phyloP scores from a whole-genome alignment of 164 flowering plant genomes.

The Liquidambar formosana region DNA sequence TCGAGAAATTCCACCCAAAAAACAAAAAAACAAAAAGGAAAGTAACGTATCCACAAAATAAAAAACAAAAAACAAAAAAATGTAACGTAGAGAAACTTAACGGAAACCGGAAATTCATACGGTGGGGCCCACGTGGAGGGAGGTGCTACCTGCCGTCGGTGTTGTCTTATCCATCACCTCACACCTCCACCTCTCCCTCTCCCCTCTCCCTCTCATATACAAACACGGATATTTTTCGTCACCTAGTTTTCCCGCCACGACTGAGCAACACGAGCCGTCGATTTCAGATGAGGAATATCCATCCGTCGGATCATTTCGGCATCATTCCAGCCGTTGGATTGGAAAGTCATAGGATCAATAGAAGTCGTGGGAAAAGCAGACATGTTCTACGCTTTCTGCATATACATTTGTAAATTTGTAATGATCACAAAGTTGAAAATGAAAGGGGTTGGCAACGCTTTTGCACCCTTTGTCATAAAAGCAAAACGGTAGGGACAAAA shows the following conservation, averaged over 20 bases:
- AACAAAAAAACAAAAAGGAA: too few species aligned
- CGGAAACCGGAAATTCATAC: slow-evolving; percentile 23
- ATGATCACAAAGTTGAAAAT: slow-evolving; percentile 31
- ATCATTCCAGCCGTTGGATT: slow-evolving; percentile 12
- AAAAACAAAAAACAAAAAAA: background rate
- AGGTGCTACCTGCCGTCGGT: slow-evolving; percentile 37
- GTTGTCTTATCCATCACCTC: slow-evolving; percentile 38
- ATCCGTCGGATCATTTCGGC: slow-evolving; percentile 10
- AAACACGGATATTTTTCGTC: background rate
- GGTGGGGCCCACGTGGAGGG: slow-evolving; percentile 30
- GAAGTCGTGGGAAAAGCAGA: slow-evolving; percentile 15
- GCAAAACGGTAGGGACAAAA: slow-evolving; percentile 8
- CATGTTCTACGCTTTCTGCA: too few species aligned
- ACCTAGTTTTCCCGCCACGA: slow-evolving; percentile 32
- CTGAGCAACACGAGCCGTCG: slow-evolving; percentile 11
- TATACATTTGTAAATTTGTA: slow-evolving; percentile 25
- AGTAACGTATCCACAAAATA: too few species aligned
- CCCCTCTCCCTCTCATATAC: background rate
- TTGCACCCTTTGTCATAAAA: background rate
- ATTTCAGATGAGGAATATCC: background rate
- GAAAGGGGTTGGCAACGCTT: background rate
- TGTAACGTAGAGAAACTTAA: slow-evolving; percentile 18
- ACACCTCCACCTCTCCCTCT: slow-evolving; percentile 4
- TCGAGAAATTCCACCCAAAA: too few species aligned
- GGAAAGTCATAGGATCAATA: background rate